Percentiles rank a stretch among this genome's conserved stretches.
These are phyloP conservation scores for Metschnikowia colocasiae DNA, from an alignment of 805 yeast genomes.

Conservation along the genomic window DNA sequence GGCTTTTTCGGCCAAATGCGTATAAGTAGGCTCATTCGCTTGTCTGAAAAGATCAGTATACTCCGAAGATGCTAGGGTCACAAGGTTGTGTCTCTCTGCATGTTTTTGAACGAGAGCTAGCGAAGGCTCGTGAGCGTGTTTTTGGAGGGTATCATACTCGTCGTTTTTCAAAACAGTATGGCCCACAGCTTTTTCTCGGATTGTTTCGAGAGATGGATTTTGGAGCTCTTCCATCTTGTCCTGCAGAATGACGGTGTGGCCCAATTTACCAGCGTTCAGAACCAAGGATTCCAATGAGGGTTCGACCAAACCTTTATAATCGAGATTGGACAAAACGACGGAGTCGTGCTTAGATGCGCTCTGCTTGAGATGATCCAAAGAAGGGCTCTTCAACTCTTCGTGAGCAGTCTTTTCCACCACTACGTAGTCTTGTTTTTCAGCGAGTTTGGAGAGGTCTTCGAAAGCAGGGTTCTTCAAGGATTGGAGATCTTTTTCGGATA, in stretches of 20 bases:
- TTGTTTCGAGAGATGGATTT: conserved; percentile 16
- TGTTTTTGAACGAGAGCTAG: conserved; percentile 31
- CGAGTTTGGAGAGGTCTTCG: conserved; percentile 9
- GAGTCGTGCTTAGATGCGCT: conserved; percentile 14
- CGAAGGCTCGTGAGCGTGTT: conserved; percentile 18
- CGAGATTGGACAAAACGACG: conserved; percentile 12
- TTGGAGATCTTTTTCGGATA: conserved; percentile 9
- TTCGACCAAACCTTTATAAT: conserved; percentile 7
- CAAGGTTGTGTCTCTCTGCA: conserved; percentile 31
- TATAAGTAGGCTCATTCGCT: conserved; percentile 31
- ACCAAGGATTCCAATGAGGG: conserved; percentile 9
- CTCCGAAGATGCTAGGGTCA: conserved; percentile 31
- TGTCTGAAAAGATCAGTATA: conserved; percentile 28
- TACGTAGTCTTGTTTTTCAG: conserved; percentile 9
- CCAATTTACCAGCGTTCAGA: conserved; percentile 3
- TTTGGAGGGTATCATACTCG: conserved; percentile 16
- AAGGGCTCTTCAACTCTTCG: conserved; percentile 15
- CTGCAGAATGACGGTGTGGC: conserved; percentile 5
- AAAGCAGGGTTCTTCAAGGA: conserved; percentile 12
- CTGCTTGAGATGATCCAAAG: conserved; percentile 18
- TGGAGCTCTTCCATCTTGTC: conserved; percentile 6
- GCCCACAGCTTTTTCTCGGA: conserved; percentile 18
- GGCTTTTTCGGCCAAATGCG: conserved; percentile 18
- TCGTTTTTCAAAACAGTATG: conserved; percentile 16
- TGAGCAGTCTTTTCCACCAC: conserved; percentile 10